phyloP scores from a whole-genome alignment of 1,284 basidiomycete species.

The Rhodotorula sp. region DNA sequence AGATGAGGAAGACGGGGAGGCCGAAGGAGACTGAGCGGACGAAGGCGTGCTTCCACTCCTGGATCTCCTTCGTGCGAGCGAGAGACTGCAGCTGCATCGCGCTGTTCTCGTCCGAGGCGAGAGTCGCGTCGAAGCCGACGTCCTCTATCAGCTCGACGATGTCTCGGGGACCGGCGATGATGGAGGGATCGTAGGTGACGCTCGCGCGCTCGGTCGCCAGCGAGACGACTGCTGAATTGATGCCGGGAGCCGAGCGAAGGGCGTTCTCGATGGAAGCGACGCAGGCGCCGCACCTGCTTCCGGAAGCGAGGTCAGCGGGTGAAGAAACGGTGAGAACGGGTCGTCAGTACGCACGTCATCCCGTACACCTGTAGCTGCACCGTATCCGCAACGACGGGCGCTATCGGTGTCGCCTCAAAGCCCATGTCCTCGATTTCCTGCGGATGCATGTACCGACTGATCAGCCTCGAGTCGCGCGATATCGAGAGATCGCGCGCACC shows the following conservation, averaged over 20 bases:
- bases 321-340: constrained; percentile 42
- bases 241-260: constrained; percentile 69
- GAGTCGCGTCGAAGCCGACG: constrained; percentile 84
- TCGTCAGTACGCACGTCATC: constrained; percentile 74
- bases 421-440: constrained; percentile 90
- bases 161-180: constrained; percentile 70
- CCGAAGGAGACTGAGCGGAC: constrained; percentile 74
- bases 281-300: constrained; percentile 56
- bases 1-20: constrained; percentile 86
- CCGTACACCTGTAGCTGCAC: constrained; percentile 78
- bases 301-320: constrained; percentile 55
- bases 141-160: constrained; percentile 84
- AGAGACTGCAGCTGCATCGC: constrained; percentile 87
- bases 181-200: constrained; percentile 69
- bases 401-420: constrained; percentile 78
- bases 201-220: constrained; percentile 70
- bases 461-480: neutral
- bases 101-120: constrained; percentile 72
- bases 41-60: constrained; percentile 84
- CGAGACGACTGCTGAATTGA: constrained; percentile 69
- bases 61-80: constrained; percentile 85
- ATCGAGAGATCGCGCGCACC: constrained; percentile 53
- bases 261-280: constrained; percentile 73
- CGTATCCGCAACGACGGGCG: constrained; percentile 61
- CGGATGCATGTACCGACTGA: neutral